Base-by-base conservation (phyloP, 2,329 filamentous ascomycete species). In the Botryotinia narcissicola region DNA sequence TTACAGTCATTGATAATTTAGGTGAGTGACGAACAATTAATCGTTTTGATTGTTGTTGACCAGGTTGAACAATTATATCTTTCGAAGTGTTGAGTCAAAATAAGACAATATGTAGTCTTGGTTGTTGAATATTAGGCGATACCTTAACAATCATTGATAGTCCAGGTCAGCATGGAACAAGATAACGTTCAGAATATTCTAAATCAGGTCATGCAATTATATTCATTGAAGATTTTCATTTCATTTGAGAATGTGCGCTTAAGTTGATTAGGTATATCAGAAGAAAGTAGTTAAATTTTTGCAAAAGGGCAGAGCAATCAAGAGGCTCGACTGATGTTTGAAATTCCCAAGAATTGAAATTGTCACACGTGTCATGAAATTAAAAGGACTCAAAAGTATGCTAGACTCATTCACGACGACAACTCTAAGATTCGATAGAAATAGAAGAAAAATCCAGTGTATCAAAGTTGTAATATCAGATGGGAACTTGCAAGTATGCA, bases 371-470 rank as follows among this genome's bases (percentile, higher is more conserved):
- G 3, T 9, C 3, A 4, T 57, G n/a, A 9, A 6, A 29, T 9
- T 9, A 1, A 29, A 18, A 9, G 6, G 6, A 57, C n/a, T 29
- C 6, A 18, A 57, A 57, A 8, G 3, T 29, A 18, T 18, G 16
- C 16, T 18, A 8, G n/a, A 29, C 6, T 9, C 9, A 29, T 3
- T 32, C 3, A n/a, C 3, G 51, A 57, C 1, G 14, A 57, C 3
- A 29, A 57, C 51, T 57, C 51, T 18, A 1, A 29, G 7, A 9
- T 57, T 18, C 7, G 6, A 0, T 3, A 57, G 1, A 29, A 57
- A 5, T 16, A 29, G 0, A 18, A 32, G 6, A 32, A 1, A 1
- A 54, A 29, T 16, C 14, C 8, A 29, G 4, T 8, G 3, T 4
- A 29, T 29, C 3, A 16, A 29, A 8, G 29, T 57, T 18, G 1